These are phyloP conservation scores for Lasiosphaeriaceae sp. DNA, from an alignment of 495 filamentous ascomycete species.

Conservation along the genomic window DNA sequence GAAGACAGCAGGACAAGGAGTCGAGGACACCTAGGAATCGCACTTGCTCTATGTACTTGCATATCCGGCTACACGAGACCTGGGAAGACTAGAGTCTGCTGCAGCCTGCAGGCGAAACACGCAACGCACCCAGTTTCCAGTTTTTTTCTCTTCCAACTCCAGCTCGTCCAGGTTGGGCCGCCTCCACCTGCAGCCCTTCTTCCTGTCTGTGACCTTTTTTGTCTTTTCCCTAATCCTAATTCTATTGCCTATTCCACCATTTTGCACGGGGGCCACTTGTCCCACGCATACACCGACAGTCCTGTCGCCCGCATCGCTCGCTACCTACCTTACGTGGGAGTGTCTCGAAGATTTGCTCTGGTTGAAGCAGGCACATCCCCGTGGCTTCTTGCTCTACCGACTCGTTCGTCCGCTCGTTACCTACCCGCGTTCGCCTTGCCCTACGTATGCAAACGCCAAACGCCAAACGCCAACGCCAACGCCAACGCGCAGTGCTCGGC, in stretches of 20 bases:
- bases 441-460: too few relatives aligned
- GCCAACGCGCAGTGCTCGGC: not conserved
- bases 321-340: not conserved
- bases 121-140: constrained; percentile 9
- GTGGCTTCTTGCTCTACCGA: not conserved
- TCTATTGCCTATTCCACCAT: constrained; percentile 8
- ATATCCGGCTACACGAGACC: not conserved
- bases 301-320: not conserved
- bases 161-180: not conserved
- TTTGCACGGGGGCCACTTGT: constrained; percentile 2
- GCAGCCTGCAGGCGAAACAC: constrained; percentile 15
- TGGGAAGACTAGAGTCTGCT: constrained; percentile 2
- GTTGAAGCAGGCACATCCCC: not conserved
- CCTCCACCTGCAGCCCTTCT: constrained; percentile 8
- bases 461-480: too few relatives aligned
- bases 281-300: not conserved
- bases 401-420: constrained; percentile 10
- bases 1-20: not conserved
- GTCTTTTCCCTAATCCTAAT: constrained; percentile 13
- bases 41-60: not conserved
- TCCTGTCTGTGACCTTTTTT: constrained; percentile 3
- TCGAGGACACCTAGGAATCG: constrained; percentile 2
- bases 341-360: not conserved
- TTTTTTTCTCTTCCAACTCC: not conserved
- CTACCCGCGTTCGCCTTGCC: not conserved